Evolutionary conservation across 2,329 filamentous ascomycete species (phyloP).

Genomic region (Beauveria caledonica): DNA sequence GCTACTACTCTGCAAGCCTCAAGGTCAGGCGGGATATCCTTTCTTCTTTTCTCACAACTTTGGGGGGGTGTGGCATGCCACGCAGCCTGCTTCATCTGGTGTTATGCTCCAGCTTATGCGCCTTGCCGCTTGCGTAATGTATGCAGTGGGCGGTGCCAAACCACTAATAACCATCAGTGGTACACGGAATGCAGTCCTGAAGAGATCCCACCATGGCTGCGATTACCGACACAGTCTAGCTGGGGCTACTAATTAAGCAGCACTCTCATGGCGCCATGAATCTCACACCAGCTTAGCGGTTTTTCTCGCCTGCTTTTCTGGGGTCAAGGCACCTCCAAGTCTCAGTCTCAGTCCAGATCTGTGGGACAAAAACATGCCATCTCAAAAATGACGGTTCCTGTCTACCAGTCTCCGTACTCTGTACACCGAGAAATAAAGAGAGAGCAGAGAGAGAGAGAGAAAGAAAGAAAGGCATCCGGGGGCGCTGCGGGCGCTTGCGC

Average conservation of each 20-base stretch:
- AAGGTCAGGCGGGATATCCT: background rate
- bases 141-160: background rate
- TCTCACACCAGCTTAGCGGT: background rate
- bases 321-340: background rate
- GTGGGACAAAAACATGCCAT: slow-evolving; percentile 3
- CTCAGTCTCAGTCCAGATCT: background rate
- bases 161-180: background rate
- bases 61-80: background rate
- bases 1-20: background rate
- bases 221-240: slow-evolving; percentile 5
- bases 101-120: background rate
- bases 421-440: background rate
- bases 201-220: background rate
- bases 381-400: background rate
- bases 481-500: slow-evolving; percentile 3
- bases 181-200: background rate
- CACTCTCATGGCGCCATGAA: slow-evolving; percentile 3
- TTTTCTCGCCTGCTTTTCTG: background rate
- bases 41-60: background rate
- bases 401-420: too few species aligned
- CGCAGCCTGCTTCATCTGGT: slow-evolving; percentile 7
- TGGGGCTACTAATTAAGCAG: background rate
- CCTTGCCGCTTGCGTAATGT: background rate
- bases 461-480: background rate
- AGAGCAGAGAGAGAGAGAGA: background rate